These are phyloP conservation scores for Cryphonectria japonica DNA, from an alignment of 2,329 filamentous ascomycete species.

Conservation along the genomic window DNA sequence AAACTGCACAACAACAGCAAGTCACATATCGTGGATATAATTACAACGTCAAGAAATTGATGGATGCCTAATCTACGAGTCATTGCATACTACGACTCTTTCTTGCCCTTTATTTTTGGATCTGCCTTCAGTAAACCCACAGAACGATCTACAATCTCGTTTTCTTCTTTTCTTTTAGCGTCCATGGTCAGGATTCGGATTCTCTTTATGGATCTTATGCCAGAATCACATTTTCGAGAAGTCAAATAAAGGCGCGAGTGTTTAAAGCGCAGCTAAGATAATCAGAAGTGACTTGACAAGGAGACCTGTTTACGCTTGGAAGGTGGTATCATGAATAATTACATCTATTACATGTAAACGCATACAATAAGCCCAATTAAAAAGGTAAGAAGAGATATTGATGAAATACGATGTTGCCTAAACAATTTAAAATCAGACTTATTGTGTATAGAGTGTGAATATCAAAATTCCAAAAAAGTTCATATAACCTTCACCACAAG, in stretches of 20 bases:
- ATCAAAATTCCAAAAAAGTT: too few species aligned
- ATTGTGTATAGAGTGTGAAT: too few species aligned
- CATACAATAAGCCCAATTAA: neutral
- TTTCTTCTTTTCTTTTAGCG: neutral
- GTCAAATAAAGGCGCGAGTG: neutral
- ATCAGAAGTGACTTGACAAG: neutral
- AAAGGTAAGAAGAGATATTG: neutral
- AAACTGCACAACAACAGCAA: neutral
- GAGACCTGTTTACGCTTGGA: too few species aligned
- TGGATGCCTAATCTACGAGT: neutral
- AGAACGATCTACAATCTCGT: neutral
- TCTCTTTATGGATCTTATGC: neutral
- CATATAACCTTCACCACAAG: too few species aligned
- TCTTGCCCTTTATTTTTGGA: neutral
- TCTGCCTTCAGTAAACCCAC: neutral
- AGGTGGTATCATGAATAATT: too few species aligned
- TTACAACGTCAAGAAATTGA: neutral
- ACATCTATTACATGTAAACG: too few species aligned
- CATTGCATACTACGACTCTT: neutral
- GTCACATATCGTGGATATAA: neutral
- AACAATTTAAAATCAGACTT: too few species aligned
- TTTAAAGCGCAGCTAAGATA: neutral
- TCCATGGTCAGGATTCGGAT: neutral
- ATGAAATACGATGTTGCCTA: too few species aligned
- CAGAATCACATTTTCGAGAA: neutral